Conservation (phyloP, 2,329 filamentous ascomycete species). For the Cladobotryum mycophilum region DNA sequence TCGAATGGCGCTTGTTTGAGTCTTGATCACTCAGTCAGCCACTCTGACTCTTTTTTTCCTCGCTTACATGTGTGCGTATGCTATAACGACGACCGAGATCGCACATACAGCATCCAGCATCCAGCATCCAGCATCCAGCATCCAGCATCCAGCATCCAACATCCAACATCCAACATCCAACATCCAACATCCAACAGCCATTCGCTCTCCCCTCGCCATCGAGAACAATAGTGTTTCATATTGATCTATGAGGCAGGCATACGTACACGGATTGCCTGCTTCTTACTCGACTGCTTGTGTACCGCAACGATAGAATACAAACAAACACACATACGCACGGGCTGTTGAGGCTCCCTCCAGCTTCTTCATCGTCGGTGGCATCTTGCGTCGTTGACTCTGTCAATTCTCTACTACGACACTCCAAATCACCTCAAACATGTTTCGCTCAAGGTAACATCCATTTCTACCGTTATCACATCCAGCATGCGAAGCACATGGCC, state of each 20-base stretch:
- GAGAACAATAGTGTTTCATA: not conserved
- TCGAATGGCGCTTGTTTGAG: not conserved
- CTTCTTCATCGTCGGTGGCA: no score
- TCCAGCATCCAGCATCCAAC: not conserved
- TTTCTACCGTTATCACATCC: not conserved
- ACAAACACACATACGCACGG: not conserved
- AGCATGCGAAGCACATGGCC: no score
- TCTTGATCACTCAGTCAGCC: not conserved
- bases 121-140: not conserved
- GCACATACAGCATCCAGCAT: not conserved
- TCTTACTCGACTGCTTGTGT: conserved; percentile 1
- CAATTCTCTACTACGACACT: no score
- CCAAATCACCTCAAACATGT: conserved; percentile 4
- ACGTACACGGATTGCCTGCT: not conserved
- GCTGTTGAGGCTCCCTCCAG: not conserved
- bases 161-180: no score
- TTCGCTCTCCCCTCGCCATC: not conserved
- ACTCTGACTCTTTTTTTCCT: not conserved
- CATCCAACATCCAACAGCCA: not conserved
- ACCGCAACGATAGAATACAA: conserved; percentile 1
- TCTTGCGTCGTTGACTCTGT: no score
- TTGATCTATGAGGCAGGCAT: conserved; percentile 2
- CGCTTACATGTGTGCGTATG: no score
- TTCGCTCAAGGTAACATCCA: conserved; percentile 9
- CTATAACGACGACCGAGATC: no score